Conservation (phyloP, 1,284 basidiomycete genomes). For the Kwoniella shivajii region DNA sequence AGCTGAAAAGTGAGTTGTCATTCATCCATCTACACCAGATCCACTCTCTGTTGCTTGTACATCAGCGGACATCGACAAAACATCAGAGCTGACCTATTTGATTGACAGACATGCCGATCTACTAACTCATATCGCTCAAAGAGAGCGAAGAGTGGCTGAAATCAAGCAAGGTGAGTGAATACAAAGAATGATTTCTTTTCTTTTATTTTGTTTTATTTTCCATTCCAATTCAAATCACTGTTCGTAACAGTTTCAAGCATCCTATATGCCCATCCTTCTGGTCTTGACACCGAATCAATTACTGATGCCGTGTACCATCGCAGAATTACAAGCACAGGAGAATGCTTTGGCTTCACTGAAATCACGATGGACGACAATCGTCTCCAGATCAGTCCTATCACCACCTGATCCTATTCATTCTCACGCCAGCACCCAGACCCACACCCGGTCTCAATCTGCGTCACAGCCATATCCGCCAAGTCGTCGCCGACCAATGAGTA, state of each 20-base stretch:
- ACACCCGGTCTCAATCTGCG: background rate
- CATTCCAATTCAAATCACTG: too few species aligned
- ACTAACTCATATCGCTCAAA: constrained; percentile 43
- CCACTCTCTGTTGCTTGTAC: too few species aligned
- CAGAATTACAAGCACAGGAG: constrained; percentile 45
- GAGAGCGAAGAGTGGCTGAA: constrained; percentile 45
- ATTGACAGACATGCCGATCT: constrained; percentile 44
- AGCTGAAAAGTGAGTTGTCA: constrained; percentile 18
- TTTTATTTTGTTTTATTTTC: background rate
- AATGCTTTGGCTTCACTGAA: constrained; percentile 39
- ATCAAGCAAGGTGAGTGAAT: constrained; percentile 40
- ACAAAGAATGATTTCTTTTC: background rate
- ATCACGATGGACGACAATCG: constrained; percentile 38
- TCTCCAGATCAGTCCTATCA: constrained; percentile 27
- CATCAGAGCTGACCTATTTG: background rate
- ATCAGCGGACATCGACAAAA: too few species aligned
- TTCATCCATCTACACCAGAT: too few species aligned
- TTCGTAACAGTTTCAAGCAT: too few species aligned
- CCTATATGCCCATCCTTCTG: background rate
- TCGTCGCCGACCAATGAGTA: background rate
- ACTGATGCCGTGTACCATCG: too few species aligned
- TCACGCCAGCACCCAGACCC: background rate
- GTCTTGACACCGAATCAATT: too few species aligned
- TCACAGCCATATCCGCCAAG: background rate
- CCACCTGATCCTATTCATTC: background rate